These are phyloP conservation scores for Hymenotorrendiella dingleyae DNA, from an alignment of 2,329 filamentous ascomycete genomes.

Conservation along the genomic window DNA sequence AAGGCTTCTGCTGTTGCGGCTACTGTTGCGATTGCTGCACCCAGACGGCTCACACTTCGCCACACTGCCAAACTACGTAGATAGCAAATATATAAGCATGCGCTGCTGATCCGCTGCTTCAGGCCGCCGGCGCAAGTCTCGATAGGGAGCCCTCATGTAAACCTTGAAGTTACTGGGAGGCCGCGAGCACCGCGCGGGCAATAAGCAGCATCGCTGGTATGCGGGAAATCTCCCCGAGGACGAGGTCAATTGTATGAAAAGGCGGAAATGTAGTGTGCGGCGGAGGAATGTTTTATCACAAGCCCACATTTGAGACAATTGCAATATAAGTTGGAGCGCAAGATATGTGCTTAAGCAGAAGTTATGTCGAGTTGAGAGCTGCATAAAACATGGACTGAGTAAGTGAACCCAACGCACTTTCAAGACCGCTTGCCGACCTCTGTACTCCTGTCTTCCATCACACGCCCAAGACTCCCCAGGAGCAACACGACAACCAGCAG, in stretches of 20 bases:
- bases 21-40: too few species aligned
- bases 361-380: conserved; percentile 11
- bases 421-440: conserved; percentile 9
- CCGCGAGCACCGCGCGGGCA: conserved; percentile 2
- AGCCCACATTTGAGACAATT: conserved; percentile 14
- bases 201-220: background rate
- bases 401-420: background rate
- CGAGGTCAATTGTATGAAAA: conserved; percentile 3
- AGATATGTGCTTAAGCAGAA: conserved; percentile 12
- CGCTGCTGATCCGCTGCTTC: too few species aligned
- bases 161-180: too few species aligned
- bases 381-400: conserved; percentile 10
- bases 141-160: too few species aligned
- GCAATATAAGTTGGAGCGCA: conserved; percentile 12
- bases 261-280: background rate
- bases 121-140: too few species aligned
- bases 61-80: too few species aligned
- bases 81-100: too few species aligned
- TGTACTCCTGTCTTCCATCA: conserved; percentile 20
- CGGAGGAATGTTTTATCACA: conserved; percentile 7
- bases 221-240: conserved; percentile 5
- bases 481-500: conserved; percentile 17
- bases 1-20: too few species aligned
- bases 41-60: too few species aligned
- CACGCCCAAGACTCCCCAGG: conserved; percentile 12